phyloP scores from a whole-genome alignment of 129 eudicot species.

The Lactuca sativa region DNA sequence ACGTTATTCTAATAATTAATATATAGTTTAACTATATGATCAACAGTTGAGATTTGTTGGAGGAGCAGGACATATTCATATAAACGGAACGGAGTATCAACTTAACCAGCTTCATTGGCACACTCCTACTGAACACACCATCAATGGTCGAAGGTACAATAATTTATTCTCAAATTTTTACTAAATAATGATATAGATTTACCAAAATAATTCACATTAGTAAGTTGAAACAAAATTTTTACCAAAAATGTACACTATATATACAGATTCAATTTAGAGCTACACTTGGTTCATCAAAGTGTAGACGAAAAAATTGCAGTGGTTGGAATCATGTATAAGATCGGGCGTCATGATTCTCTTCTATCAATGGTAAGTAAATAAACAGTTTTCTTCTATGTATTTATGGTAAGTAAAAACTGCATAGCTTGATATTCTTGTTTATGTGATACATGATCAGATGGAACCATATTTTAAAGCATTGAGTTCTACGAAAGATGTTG shows the following conservation, averaged over 20 bases:
- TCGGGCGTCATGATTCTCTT: constrained; percentile 51
- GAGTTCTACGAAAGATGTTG: constrained; percentile 31
- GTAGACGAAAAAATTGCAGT: constrained; percentile 44
- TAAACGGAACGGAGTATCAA: constrained; percentile 48
- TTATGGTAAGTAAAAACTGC: too few species aligned
- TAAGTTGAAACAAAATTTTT: too few species aligned
- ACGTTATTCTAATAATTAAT: neutral
- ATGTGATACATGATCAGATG: constrained; percentile 27
- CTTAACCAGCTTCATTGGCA: constrained; percentile 70
- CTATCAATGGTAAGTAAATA: constrained; percentile 40
- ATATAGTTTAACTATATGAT: neutral
- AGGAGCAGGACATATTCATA: constrained; percentile 53
- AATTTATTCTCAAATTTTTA: neutral
- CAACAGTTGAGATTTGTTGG: constrained; percentile 42
- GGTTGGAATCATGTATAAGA: constrained; percentile 53
- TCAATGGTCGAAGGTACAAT: constrained; percentile 64
- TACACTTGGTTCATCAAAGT: constrained; percentile 56
- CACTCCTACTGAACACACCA: constrained; percentile 59
- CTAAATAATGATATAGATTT: too few species aligned
- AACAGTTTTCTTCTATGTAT: neutral
- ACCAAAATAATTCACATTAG: too few species aligned
- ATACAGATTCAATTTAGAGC: constrained; percentile 49
- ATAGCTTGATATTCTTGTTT: neutral
- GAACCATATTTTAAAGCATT: constrained; percentile 37
- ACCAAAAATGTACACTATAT: neutral